Conservation (phyloP, 139 green algal genomes). For the Desmodesmus armatus region DNA sequence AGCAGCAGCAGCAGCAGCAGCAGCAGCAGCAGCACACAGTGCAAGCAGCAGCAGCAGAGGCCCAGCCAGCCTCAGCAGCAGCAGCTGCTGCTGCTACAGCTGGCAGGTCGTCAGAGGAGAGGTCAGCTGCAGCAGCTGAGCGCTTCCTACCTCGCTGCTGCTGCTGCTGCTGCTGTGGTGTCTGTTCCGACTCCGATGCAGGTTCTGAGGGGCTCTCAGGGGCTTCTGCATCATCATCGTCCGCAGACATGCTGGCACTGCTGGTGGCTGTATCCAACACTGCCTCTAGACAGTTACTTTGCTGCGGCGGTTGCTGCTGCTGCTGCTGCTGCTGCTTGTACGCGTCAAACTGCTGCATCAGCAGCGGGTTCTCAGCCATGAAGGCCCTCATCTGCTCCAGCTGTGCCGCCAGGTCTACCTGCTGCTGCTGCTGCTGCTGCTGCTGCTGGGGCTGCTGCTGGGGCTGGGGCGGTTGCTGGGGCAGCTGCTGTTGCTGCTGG, state of each 20-base stretch:
- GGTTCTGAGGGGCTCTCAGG: not conserved
- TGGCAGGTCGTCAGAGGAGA: no score
- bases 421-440: constrained; percentile 20
- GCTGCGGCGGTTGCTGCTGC: not conserved
- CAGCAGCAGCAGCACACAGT: not conserved
- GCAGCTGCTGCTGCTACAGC: not conserved
- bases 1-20: not conserved
- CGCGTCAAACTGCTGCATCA: not conserved
- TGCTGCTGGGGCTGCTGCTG: not conserved
- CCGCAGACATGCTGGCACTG: not conserved
- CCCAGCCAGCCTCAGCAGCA: constrained; percentile 1
- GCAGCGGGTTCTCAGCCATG: not conserved
- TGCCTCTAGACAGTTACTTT: not conserved
- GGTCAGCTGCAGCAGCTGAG: constrained; percentile 6
- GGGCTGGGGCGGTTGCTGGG: not conserved
- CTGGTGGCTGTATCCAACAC: not conserved
- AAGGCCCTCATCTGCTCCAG: not conserved
- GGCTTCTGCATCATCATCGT: not conserved
- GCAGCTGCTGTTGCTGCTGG: not conserved
- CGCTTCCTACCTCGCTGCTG: no score
- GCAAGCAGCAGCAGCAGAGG: not conserved
- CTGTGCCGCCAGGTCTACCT: not conserved
- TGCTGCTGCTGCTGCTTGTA: not conserved
- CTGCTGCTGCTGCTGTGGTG: no score
- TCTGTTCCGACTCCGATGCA: no score